Evolutionary conservation across 768 basidiomycete species (phyloP).

Genomic region (Tricholoma flavovirens): DNA sequence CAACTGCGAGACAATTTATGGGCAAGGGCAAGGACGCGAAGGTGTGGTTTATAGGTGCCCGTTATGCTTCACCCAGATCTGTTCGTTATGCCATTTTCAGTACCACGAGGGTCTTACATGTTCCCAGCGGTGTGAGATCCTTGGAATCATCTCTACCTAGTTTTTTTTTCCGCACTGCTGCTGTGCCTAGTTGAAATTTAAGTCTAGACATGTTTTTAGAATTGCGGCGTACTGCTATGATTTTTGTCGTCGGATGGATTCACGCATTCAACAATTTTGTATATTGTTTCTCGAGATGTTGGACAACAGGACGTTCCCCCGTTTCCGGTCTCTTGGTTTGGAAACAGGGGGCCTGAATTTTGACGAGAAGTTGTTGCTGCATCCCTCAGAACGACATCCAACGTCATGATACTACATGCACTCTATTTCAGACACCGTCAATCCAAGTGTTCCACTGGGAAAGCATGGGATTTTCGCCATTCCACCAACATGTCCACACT

Average conservation of each 20-base stretch:
- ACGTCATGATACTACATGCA: no score
- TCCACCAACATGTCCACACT: slow-evolving; percentile 81
- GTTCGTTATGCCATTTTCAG: slow-evolving; percentile 32
- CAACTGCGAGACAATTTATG: slow-evolving; percentile 44
- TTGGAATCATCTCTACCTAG: not conserved
- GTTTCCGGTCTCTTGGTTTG: no score
- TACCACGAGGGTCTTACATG: slow-evolving; percentile 39
- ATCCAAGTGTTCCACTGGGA: not conserved
- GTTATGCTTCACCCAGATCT: slow-evolving; percentile 30
- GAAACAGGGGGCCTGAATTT: no score
- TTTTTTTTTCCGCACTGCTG: not conserved
- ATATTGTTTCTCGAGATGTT: no score
- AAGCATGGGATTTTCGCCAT: slow-evolving; percentile 33
- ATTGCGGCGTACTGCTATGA: no score
- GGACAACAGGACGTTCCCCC: no score
- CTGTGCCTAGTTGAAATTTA: not conserved
- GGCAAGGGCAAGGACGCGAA: slow-evolving; percentile 18
- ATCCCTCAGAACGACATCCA: no score
- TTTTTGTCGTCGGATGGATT: no score
- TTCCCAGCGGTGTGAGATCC: slow-evolving; percentile 8
- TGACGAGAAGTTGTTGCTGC: not conserved
- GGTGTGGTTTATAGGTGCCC: slow-evolving; percentile 29
- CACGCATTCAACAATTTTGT: no score
- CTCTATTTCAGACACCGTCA: not conserved
- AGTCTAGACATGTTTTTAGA: no score